A percentile compares a stretch with the other conserved stretches of the same genome.
These are phyloP conservation scores for Tilletia setariae DNA, from an alignment of 1,284 basidiomycete genomes.

Conservation along the genomic window DNA sequence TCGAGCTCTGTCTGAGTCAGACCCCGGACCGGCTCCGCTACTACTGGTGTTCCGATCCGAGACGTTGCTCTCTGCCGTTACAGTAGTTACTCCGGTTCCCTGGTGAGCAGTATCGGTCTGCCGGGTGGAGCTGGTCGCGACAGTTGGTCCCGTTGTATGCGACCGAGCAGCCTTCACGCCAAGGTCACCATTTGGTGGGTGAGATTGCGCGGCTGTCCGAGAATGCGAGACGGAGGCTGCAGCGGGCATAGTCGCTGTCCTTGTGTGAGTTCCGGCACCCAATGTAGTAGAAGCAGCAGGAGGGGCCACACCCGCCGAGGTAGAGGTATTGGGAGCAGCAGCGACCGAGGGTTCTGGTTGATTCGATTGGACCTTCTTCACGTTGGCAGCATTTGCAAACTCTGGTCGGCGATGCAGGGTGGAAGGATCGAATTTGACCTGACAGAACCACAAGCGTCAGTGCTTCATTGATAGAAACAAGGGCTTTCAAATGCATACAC, in stretches of 20 bases:
- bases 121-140: too few relatives aligned
- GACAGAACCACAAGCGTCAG: not conserved
- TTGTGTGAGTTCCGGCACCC: too few relatives aligned
- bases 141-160: too few relatives aligned
- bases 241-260: too few relatives aligned
- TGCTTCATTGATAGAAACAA: not conserved
- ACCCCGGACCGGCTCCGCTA: not conserved
- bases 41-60: too few relatives aligned
- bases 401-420: constrained; percentile 35
- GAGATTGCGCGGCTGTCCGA: too few relatives aligned
- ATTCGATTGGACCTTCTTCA: not conserved
- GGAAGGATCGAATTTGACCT: constrained; percentile 33
- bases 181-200: too few relatives aligned
- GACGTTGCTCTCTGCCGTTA: too few relatives aligned
- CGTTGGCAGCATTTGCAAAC: not conserved
- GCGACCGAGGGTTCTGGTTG: not conserved
- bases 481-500: constrained; percentile 48
- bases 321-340: not conserved
- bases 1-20: not conserved
- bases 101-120: too few relatives aligned
- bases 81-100: too few relatives aligned
- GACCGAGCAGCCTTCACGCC: too few relatives aligned
- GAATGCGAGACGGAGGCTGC: too few relatives aligned
- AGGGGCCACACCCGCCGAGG: not conserved
- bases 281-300: not conserved